These are phyloP conservation scores for Ambrosia artemisiifolia DNA, from an alignment of 129 eudicot species.

Conservation along the genomic window DNA sequence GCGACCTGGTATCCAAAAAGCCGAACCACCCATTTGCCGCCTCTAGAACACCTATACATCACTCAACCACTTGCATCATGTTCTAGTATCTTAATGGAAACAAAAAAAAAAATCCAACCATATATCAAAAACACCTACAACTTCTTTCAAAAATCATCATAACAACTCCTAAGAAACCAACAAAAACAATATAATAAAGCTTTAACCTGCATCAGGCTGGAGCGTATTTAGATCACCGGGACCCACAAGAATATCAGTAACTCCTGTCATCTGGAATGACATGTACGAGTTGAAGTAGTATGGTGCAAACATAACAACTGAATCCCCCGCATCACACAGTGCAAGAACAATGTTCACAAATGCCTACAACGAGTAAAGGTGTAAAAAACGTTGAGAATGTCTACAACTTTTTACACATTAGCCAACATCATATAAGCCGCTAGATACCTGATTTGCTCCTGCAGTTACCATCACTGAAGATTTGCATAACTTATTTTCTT, in stretches of 20 bases:
- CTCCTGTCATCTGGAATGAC: slow-evolving; percentile 99
- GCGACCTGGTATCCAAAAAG: not conserved
- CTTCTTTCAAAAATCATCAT: not conserved
- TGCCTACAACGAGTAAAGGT: slow-evolving; percentile 51
- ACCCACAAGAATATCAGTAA: slow-evolving; percentile 85
- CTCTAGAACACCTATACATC: not conserved
- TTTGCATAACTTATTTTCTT: slow-evolving; percentile 72
- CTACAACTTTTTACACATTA: not conserved
- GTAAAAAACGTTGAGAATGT: not conserved
- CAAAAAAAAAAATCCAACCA: no score
- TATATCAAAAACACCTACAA: not conserved
- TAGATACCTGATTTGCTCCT: slow-evolving; percentile 96
- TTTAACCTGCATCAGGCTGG: slow-evolving; percentile 90
- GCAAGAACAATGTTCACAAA: slow-evolving; percentile 94
- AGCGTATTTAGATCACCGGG: slow-evolving; percentile 89
- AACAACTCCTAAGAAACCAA: not conserved
- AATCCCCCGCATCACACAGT: slow-evolving; percentile 94
- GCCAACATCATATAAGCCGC: slow-evolving; percentile 2
- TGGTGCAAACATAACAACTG: slow-evolving; percentile 96
- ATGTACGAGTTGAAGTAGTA: slow-evolving; percentile 99
- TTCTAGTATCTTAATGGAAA: no score
- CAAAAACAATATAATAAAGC: not conserved
- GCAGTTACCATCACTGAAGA: slow-evolving; percentile 98
- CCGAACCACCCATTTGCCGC: not conserved
- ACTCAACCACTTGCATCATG: not conserved